These are phyloP conservation scores for Sarocladium strictum DNA, from an alignment of 2,329 filamentous ascomycete species.

Conservation along the genomic window DNA sequence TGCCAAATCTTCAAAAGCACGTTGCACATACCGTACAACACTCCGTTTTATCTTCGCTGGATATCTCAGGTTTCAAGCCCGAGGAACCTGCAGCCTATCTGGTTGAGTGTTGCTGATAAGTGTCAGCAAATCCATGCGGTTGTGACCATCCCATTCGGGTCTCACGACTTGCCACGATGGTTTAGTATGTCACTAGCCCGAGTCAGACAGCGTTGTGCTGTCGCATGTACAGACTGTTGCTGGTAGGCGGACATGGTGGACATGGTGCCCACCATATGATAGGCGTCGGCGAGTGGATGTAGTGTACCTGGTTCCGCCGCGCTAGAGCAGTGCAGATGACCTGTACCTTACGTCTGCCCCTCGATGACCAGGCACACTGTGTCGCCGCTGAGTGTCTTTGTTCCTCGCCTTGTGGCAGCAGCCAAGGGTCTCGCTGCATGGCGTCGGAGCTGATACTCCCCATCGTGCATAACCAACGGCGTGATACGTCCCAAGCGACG, in stretches of 20 bases:
- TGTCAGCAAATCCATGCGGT: neutral
- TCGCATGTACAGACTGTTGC: constrained; percentile 2
- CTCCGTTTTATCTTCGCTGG: too few species aligned
- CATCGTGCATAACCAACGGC: constrained; percentile 1
- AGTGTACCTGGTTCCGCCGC: constrained; percentile 7
- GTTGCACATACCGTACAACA: neutral
- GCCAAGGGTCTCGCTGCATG: neutral
- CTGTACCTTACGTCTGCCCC: constrained; percentile 10
- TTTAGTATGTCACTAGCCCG: neutral
- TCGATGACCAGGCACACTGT: constrained; percentile 8
- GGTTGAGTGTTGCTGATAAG: too few species aligned
- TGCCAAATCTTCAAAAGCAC: neutral
- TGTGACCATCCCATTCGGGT: neutral
- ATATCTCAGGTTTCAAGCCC: too few species aligned
- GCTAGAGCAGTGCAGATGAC: constrained; percentile 8
- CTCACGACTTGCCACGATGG: neutral
- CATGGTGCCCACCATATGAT: neutral
- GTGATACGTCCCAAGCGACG: neutral
- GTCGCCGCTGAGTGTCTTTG: neutral
- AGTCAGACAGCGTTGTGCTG: neutral
- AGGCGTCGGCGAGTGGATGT: neutral
- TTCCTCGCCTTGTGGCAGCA: neutral
- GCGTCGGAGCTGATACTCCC: constrained; percentile 2
- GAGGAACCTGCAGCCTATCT: too few species aligned
- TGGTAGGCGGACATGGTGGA: neutral